These are phyloP conservation scores for Scenedesmus sp. DNA, from an alignment of 163 green algal species.

Conservation along the genomic window DNA sequence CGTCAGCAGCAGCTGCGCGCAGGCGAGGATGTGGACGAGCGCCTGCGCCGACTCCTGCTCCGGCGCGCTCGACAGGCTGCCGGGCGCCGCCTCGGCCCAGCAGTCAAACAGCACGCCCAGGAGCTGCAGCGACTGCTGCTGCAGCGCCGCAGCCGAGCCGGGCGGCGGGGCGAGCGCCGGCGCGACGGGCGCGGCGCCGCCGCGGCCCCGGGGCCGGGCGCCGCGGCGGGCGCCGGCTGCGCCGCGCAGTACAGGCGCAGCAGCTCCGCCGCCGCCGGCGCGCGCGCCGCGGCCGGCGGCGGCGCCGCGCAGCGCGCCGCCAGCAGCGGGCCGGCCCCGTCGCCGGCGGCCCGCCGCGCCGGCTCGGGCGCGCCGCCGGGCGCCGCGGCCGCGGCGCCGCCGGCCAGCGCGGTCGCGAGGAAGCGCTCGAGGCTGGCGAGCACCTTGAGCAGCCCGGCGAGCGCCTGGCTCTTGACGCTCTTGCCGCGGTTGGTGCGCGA, in stretches of 20 bases:
- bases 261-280: constrained; percentile 13
- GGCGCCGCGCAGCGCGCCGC: neutral
- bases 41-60: constrained; percentile 38
- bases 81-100: constrained; percentile 59
- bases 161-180: too few species aligned
- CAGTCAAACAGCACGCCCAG: constrained; percentile 48
- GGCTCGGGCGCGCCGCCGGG: neutral
- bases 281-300: neutral
- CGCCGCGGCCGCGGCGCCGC: neutral
- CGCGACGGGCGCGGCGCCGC: too few species aligned
- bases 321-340: neutral
- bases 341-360: too few species aligned
- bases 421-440: constrained; percentile 54
- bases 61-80: constrained; percentile 46
- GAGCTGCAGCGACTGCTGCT: constrained; percentile 42
- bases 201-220: neutral
- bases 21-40: constrained; percentile 70
- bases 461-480: constrained; percentile 63
- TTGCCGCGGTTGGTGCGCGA: constrained; percentile 56
- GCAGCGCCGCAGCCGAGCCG: neutral
- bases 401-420: constrained; percentile 27
- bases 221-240: neutral
- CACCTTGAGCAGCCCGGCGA: constrained; percentile 59
- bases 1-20: constrained; percentile 58
- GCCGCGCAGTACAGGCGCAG: constrained; percentile 1